Evolutionary conservation across 2,329 filamentous ascomycete genomes (phyloP).

Genomic region (Coniochaeta prunicola): DNA sequence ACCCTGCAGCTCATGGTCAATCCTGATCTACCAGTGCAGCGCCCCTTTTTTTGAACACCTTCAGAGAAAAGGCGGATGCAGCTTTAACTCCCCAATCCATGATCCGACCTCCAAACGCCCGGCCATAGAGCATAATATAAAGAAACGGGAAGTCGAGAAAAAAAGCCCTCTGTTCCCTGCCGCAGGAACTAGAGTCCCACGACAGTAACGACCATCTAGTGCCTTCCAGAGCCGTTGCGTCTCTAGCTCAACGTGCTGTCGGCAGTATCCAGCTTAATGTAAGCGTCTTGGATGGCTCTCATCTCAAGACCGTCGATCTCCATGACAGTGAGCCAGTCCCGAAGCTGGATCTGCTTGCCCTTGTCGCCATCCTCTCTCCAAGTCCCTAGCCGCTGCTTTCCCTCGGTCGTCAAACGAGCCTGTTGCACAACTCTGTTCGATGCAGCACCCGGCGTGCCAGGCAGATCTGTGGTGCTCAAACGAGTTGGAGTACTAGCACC

Average conservation of each 20-base stretch:
- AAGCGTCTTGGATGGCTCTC: conserved; percentile 53
- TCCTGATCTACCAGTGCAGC: neutral
- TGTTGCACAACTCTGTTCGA: conserved; percentile 21
- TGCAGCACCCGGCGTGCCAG: conserved; percentile 21
- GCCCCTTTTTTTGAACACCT: neutral
- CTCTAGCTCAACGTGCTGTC: neutral
- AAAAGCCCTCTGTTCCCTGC: neutral
- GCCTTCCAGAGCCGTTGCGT: neutral
- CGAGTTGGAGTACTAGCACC: conserved; percentile 43
- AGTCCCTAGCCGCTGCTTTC: conserved; percentile 59
- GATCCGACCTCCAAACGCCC: neutral
- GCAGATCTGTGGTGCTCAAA: conserved; percentile 2
- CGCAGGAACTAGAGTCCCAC: neutral
- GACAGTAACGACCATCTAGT: neutral
- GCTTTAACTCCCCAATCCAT: neutral
- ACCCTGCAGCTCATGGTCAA: neutral
- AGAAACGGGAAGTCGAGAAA: neutral
- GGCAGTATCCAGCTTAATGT: conserved; percentile 39
- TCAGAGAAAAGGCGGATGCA: neutral
- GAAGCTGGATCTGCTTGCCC: conserved; percentile 72
- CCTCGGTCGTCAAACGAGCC: conserved; percentile 45
- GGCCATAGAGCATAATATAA: neutral
- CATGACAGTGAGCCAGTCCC: conserved; percentile 73
- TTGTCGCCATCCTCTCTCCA: conserved; percentile 74
- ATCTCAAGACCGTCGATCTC: conserved; percentile 69